Percentiles rank a stretch among this genome's conserved stretches.
Conservation (phyloP, 2,329 filamentous ascomycete species). For the Phaeosphaeriaceae sp. region DNA sequence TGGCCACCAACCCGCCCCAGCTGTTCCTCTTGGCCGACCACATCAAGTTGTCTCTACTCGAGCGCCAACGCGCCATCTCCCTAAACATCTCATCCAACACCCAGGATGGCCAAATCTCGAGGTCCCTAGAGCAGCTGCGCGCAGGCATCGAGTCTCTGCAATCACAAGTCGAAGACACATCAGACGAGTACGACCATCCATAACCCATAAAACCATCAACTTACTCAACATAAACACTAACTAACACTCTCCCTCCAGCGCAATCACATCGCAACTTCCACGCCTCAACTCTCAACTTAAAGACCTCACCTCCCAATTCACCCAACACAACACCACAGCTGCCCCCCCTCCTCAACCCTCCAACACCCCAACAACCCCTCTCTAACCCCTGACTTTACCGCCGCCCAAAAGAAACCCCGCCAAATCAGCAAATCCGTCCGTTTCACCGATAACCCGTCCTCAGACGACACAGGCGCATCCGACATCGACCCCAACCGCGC, state of each 20-base stretch:
- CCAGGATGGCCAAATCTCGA: slow-evolving; percentile 87
- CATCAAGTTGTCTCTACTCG: slow-evolving; percentile 92
- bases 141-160: slow-evolving; percentile 77
- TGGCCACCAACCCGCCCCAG: slow-evolving; percentile 66
- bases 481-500: slow-evolving; percentile 53
- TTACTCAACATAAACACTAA: neutral
- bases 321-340: slow-evolving; percentile 63
- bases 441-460: slow-evolving; percentile 73
- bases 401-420: slow-evolving; percentile 45
- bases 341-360: slow-evolving; percentile 47
- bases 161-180: slow-evolving; percentile 64
- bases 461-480: too few relatives aligned
- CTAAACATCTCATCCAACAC: slow-evolving; percentile 78
- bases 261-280: slow-evolving; percentile 63
- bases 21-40: slow-evolving; percentile 94
- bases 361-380: slow-evolving; percentile 54
- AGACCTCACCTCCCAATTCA: slow-evolving; percentile 81
- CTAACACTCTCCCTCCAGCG: slow-evolving; percentile 22
- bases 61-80: slow-evolving; percentile 84
- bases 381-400: slow-evolving; percentile 45
- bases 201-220: neutral
- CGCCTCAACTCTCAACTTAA: slow-evolving; percentile 75
- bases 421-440: slow-evolving; percentile 75
- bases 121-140: slow-evolving; percentile 84
- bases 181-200: slow-evolving; percentile 58